These are phyloP conservation scores for Aspergillus jensenii DNA, from an alignment of 2,329 filamentous ascomycete species.

Conservation along the genomic window DNA sequence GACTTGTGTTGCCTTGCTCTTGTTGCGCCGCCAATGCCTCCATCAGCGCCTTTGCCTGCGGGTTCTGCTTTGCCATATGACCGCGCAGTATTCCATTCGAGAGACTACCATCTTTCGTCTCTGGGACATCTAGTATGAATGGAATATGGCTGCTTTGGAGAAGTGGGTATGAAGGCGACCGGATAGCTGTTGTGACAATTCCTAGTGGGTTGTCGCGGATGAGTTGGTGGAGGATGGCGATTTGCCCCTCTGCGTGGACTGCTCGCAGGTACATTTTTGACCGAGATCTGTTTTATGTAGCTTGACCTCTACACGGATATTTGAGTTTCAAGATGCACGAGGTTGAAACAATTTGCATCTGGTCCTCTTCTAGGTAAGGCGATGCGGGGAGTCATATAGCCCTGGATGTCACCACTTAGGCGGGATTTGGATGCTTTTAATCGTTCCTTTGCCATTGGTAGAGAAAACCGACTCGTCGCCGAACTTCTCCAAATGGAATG, in stretches of 20 bases:
- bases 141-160: constrained; percentile 65
- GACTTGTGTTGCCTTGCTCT: constrained; percentile 24
- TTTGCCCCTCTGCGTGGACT: constrained; percentile 52
- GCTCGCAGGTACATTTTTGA: constrained; percentile 57
- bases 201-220: constrained; percentile 63
- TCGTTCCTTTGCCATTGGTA: neutral
- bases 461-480: neutral
- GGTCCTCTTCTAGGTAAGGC: constrained; percentile 2
- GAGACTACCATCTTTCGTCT: constrained; percentile 22
- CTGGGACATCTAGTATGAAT: constrained; percentile 54
- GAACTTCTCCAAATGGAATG: neutral
- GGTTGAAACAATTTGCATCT: neutral
- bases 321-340: neutral
- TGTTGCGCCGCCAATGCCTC: constrained; percentile 38
- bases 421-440: neutral
- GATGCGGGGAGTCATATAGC: neutral
- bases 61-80: constrained; percentile 64
- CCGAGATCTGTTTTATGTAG: neutral
- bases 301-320: neutral
- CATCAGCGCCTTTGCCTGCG: constrained; percentile 63
- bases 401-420: neutral
- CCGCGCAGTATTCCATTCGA: constrained; percentile 51
- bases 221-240: constrained; percentile 51
- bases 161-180: constrained; percentile 49
- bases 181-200: constrained; percentile 62